Conservation (phyloP, 768 basidiomycete genomes). For the Pisolithus tinctorius region DNA sequence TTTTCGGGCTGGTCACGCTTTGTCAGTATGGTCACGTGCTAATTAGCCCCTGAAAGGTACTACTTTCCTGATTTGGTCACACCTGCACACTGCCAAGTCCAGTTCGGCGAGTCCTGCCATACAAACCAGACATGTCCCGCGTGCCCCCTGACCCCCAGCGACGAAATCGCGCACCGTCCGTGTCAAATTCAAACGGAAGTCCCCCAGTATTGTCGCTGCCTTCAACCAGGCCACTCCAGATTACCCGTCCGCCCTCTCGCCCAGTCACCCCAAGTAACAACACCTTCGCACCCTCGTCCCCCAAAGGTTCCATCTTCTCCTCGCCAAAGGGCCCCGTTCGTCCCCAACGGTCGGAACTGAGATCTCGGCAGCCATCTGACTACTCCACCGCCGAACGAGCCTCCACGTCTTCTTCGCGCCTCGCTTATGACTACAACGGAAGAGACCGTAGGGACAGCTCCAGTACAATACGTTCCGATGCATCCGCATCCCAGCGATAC, state of each 20-base stretch:
- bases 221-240: constrained; percentile 52
- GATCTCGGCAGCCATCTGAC: constrained; percentile 48
- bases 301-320: constrained; percentile 34
- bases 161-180: constrained; percentile 41
- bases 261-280: constrained; percentile 47
- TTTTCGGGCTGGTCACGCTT: too few species aligned
- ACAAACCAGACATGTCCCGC: constrained; percentile 42
- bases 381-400: constrained; percentile 44
- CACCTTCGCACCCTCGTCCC: constrained; percentile 29
- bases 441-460: constrained; percentile 43
- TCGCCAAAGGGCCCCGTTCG: constrained; percentile 50
- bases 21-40: too few species aligned
- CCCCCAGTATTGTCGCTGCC: constrained; percentile 28
- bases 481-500: constrained; percentile 27
- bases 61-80: too few species aligned
- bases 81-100: too few species aligned
- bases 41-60: too few species aligned
- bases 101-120: too few species aligned
- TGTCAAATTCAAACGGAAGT: constrained; percentile 34
- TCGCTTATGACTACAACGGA: constrained; percentile 19
- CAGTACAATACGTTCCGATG: constrained; percentile 43
- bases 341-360: constrained; percentile 62
- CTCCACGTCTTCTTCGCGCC: constrained; percentile 36
- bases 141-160: constrained; percentile 37
- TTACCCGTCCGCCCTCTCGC: constrained; percentile 47